Evolutionary conservation across 2,329 filamentous ascomycete genomes (phyloP), one percentile per base, ranked within the genome.

Genomic region (Eutypella sp.): DNA sequence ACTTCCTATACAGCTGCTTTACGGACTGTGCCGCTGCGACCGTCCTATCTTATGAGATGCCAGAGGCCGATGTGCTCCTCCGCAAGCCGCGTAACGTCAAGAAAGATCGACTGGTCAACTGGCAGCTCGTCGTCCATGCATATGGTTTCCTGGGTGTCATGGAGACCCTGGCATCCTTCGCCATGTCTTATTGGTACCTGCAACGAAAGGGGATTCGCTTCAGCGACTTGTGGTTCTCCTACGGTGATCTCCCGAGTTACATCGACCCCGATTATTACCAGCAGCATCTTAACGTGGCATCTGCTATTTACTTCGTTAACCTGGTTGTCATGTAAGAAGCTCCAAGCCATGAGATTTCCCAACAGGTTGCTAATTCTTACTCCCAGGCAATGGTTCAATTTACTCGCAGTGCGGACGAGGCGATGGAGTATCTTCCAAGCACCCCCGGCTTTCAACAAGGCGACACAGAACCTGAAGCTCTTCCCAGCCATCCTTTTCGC

Each of bases 231-330:
- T 89, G 84, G 83, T 84, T 92, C 61, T 73, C 75, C 19, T 89
- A 86, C 58, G 82, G 82, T 42, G 57, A 64, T 3, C 56, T 75
- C 4, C 77, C 75, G 9, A 71, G 56, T 46, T 68, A 60, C 59
- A 72, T 79, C 10, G 74, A 78, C 42, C 64, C 73, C 2, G 78
- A 78, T 39, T 76, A 74, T 46, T 79, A 82, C 56, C 68, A 66
- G 0, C 63, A 69, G 23, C 73, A 78, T 50, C 67, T 85, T 20
- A 84, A 83, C 51, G 73, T 78, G 49, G 85, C 84, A 0, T 84
- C 79, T 31, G 86, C 82, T 15, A 83, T 92, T 48, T 91, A 91
- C 65, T 91, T 91, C 56, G 78, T 90, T 54, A 91, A 84, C 48
- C 69, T 92, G 19, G 87, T 92, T 2, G 82, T 91, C 41, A 89